Conservation (phyloP, 2,329 filamentous ascomycete genomes). For the Colletotrichum aenigma region DNA sequence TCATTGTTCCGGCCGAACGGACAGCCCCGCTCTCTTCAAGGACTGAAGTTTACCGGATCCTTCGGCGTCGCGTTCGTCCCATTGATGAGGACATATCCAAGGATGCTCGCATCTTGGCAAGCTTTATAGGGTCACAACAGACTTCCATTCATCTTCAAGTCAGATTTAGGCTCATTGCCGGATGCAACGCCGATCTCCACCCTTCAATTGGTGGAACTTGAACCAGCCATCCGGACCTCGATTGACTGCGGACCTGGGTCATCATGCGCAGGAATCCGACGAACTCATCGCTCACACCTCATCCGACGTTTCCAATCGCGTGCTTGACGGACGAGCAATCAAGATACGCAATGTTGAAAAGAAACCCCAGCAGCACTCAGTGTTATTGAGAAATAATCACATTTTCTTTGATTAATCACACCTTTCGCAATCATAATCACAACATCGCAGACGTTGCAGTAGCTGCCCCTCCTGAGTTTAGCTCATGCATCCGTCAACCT, state of each 20-base stretch:
- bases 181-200: not conserved
- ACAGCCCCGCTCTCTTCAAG: not conserved
- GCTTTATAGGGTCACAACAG: not conserved
- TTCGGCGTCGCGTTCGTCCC: not conserved
- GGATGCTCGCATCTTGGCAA: not conserved
- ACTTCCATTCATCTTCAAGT: not conserved
- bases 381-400: not conserved
- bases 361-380: not conserved
- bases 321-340: not conserved
- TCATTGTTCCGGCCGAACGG: not conserved
- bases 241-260: not conserved
- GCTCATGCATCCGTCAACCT: conserved; percentile 1
- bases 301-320: not conserved
- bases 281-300: not conserved
- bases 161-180: not conserved
- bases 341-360: not conserved
- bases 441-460: not conserved
- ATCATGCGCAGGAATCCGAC: not conserved
- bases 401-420: conserved; percentile 2
- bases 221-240: not conserved
- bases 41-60: not conserved
- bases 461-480: conserved; percentile 7
- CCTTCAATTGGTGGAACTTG: not conserved
- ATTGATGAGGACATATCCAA: not conserved
- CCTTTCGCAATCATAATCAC: not conserved